A percentile compares a stretch with the other conserved stretches of the same genome.
phyloP scores from a whole-genome alignment of 108 stramenopile species.

The Cyclotella baltica region DNA sequence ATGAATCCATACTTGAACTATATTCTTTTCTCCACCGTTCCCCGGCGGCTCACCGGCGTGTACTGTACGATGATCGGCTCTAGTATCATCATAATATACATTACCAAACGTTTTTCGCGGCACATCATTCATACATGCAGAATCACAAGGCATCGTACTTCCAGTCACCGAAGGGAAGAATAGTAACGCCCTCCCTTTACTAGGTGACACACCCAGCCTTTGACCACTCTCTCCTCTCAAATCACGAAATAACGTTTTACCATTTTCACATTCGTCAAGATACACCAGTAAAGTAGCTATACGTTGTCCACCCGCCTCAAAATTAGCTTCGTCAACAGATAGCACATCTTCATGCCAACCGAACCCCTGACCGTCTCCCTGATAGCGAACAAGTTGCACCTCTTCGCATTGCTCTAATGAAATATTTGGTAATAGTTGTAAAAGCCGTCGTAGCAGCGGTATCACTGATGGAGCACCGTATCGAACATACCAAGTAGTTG shows the following conservation, averaged over 20 bases:
- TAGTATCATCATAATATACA: conserved; percentile 28
- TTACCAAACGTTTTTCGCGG: conserved; percentile 20
- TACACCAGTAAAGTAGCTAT: conserved; percentile 32
- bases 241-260: conserved; percentile 35
- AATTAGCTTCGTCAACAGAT: conserved; percentile 6
- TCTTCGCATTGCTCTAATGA: conserved; percentile 28
- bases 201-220: conserved; percentile 28
- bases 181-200: conserved; percentile 31
- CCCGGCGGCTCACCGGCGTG: conserved; percentile 38
- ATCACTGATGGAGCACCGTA: conserved; percentile 10
- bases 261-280: conserved; percentile 32
- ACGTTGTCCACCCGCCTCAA: conserved; percentile 33
- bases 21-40: conserved; percentile 25
- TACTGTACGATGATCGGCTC: conserved; percentile 31
- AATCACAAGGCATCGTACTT: conserved; percentile 5
- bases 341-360: conserved; percentile 34
- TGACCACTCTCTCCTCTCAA: conserved; percentile 3
- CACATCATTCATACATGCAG: background rate
- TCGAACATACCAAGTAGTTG: conserved; percentile 45
- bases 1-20: conserved; percentile 40
- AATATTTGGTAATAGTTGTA: conserved; percentile 26
- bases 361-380: conserved; percentile 32
- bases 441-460: conserved; percentile 9
- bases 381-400: conserved; percentile 32
- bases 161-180: conserved; percentile 29